phyloP scores from a whole-genome alignment of 352 stramenopile species.

The Phytopythium boreale region DNA sequence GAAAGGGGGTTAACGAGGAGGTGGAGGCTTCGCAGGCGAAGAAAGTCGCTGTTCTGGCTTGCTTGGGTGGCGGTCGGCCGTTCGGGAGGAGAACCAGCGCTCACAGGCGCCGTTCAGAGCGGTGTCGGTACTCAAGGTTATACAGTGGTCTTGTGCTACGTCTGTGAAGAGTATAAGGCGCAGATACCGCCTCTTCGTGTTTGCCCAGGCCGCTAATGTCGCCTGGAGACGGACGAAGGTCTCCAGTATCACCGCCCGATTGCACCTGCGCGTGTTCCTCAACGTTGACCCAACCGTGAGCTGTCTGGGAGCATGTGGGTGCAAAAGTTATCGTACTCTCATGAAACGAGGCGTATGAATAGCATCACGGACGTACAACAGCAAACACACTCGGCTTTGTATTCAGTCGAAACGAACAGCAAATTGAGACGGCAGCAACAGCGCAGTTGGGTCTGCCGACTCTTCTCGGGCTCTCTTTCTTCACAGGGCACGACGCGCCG shows the following conservation, averaged over 20 bases:
- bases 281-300: no score
- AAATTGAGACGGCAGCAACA: neutral
- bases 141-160: neutral
- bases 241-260: no score
- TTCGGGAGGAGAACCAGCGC: neutral
- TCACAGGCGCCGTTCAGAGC: neutral
- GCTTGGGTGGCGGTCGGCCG: neutral
- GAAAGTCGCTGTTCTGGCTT: neutral
- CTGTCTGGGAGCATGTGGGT: no score
- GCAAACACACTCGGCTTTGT: neutral
- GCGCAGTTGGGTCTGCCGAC: neutral
- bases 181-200: no score
- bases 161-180: no score
- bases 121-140: neutral
- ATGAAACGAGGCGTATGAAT: no score
- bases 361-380: neutral
- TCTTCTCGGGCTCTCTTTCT: neutral
- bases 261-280: no score
- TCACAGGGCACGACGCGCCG: slow-evolving; percentile 29
- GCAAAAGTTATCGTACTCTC: no score
- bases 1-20: neutral
- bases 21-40: neutral
- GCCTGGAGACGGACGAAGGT: no score
- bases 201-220: no score
- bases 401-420: slow-evolving; percentile 1